A percentile compares a stretch with the other conserved stretches of the same genome.
phyloP scores from a whole-genome alignment of 2,329 filamentous ascomycete genomes.

The Xylaria sp. region DNA sequence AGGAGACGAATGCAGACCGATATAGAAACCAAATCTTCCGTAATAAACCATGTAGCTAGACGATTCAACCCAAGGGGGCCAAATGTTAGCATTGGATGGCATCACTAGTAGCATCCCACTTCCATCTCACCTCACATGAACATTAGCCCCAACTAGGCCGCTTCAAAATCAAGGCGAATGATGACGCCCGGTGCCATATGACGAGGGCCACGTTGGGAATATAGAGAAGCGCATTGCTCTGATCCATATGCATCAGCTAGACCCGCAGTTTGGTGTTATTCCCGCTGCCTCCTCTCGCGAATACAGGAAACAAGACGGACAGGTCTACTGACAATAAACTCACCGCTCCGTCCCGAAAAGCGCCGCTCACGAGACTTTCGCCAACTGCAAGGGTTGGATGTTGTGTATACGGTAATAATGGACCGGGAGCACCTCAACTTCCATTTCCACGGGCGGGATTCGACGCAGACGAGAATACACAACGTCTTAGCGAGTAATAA shows the following conservation, averaged over 20 bases:
- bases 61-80: constrained; percentile 19
- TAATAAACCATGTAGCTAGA: constrained; percentile 1
- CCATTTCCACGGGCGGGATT: constrained; percentile 3
- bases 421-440: not conserved
- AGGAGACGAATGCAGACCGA: not conserved
- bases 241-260: not conserved
- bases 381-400: not conserved
- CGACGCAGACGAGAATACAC: constrained; percentile 8
- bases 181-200: constrained; percentile 12
- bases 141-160: constrained; percentile 13
- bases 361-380: constrained; percentile 8
- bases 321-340: not conserved
- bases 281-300: constrained; percentile 6
- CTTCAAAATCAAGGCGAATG: constrained; percentile 3
- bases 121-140: constrained; percentile 31
- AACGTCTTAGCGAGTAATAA: constrained; percentile 36
- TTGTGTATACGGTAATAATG: constrained; percentile 8
- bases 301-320: not conserved
- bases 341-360: not conserved
- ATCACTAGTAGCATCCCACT: constrained; percentile 29
- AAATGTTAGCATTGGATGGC: constrained; percentile 31
- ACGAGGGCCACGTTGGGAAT: not conserved
- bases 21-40: not conserved
- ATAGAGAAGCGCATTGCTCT: not conserved
- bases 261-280: constrained; percentile 14